Base-by-base conservation (phyloP, 2,329 filamentous ascomycete species). In the Calonectria honghensis region DNA sequence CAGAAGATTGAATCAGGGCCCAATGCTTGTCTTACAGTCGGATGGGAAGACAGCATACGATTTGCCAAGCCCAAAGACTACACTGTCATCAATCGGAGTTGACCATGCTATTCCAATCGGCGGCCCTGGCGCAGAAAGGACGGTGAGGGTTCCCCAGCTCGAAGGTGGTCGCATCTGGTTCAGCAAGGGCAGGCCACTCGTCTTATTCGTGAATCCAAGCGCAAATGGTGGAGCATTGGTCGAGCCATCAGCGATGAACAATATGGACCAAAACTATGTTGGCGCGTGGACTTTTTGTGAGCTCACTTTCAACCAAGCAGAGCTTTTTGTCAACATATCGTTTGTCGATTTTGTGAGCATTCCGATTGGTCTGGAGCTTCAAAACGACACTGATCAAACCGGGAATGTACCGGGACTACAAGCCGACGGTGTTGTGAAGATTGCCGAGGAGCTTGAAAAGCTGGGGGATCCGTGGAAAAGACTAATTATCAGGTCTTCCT, bases 91-190 rank as follows among this genome's bases (percentile, higher is more conserved):
- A 1, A 86, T 95, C 20, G 84, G 85, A 3, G 87, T 85, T 39
- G 87, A 95, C 82, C 90, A 90, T 79, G 90, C 90, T 48, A 95
- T 96, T 75, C 83, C 87, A 1, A 86, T 96, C 6, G 93, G 93
- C 18, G 86, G 87, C 0, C 88, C 92, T 0, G 94, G 94, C 9
- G 86, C 87, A 54, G 90, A 89, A 0, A 90, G 87, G 35, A 90
- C 87, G 3, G 87, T 94, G 31, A 92, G 90, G 1, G 91, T 96
- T 75, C 94, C 94, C 14, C 92, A 92, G 74, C 88, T 95, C 32
- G 93, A 90, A 4, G 94, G 93, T 29, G 94, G 91, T 1, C 90
- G 94, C 68, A 91, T 96, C 82, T 96, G 93, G 92, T 94, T 95
- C 83, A 91, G 89, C 71, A 87, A 91, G 73, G 90, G 90, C 78